Base-by-base conservation (phyloP, 106 monocot species). In the Narthecium ossifragum region DNA sequence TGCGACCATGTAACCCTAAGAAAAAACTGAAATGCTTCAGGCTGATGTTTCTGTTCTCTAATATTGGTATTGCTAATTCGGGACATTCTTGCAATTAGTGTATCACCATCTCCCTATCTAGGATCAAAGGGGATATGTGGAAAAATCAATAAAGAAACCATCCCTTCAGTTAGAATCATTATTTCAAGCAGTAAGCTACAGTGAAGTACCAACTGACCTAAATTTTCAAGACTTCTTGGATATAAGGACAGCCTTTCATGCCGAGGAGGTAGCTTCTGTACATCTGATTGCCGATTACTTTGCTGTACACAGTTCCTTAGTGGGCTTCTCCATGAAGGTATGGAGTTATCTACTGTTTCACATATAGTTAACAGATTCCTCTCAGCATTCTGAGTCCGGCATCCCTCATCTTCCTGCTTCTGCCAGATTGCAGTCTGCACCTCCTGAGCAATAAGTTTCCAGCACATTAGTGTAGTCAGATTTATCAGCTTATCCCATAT, bases 351-450 rank as follows among this genome's bases (percentile, higher is more conserved):
- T 15, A 38, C 34, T 10, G 48, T 26, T 45, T 91, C 75, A 62
- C 98, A 98, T 33, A 82, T 60, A 45, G 32, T 51, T 21, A 91
- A 60, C 24, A 76, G 30, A 45, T 85, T 85, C 55, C 52, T 71
- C 47, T 81, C 81, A 46, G 74, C 62, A 78, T 96, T 90, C 45
- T 86, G 70, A 41, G 56, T 56, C 33, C 59, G 70, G 56, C 98
- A 98, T 61, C 71, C 69, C 9, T 84, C 74, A 73, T 86, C 71
- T 40, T 81, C 87, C 50, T 64, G 57, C 74, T 98, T 98, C 29
- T 80, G 34, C 98, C 98, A 98, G 45, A 98, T 88, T 60, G 98
- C 98, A 64, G 98, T 98, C 46, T 98, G 98, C 48, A 91, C 90
- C 51, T 91, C 55, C 46, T 65, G 80, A 59, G 78, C 76, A 60